Conservation (phyloP, 2,329 filamentous ascomycete species). For the Diaporthe sp. region DNA sequence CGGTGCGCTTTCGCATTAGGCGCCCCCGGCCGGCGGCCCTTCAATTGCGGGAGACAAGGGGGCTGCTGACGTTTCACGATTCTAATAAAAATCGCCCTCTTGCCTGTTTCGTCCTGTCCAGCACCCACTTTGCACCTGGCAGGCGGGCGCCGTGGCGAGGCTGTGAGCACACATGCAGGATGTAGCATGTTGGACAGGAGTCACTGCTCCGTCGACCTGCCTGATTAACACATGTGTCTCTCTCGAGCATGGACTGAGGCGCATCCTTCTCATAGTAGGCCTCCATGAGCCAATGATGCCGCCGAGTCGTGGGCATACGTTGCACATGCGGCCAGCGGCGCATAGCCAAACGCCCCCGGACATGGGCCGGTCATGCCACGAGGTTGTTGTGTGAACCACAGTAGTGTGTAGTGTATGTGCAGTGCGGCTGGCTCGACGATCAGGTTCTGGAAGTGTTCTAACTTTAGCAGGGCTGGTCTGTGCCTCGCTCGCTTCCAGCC, state of each 20-base stretch:
- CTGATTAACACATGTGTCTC: not conserved
- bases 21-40: conserved; percentile 29
- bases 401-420: not conserved
- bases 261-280: not conserved
- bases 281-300: too few species aligned
- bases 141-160: conserved; percentile 2
- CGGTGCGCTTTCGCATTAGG: conserved; percentile 24
- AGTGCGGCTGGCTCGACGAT: not conserved
- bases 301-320: too few species aligned
- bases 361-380: not conserved
- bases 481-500: not conserved
- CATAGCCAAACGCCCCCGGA: not conserved
- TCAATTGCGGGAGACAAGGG: conserved; percentile 28
- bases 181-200: not conserved
- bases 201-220: not conserved
- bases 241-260: not conserved
- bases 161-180: conserved; percentile 4
- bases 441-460: not conserved
- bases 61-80: conserved; percentile 28
- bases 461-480: conserved; percentile 1
- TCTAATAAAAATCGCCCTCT: conserved; percentile 19
- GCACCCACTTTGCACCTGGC: conserved; percentile 4
- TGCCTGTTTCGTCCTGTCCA: not conserved
- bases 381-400: too few species aligned
- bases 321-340: not conserved